Base-by-base conservation (phyloP, 208 protist genomes). In the Trypanosoma platydactyli region DNA sequence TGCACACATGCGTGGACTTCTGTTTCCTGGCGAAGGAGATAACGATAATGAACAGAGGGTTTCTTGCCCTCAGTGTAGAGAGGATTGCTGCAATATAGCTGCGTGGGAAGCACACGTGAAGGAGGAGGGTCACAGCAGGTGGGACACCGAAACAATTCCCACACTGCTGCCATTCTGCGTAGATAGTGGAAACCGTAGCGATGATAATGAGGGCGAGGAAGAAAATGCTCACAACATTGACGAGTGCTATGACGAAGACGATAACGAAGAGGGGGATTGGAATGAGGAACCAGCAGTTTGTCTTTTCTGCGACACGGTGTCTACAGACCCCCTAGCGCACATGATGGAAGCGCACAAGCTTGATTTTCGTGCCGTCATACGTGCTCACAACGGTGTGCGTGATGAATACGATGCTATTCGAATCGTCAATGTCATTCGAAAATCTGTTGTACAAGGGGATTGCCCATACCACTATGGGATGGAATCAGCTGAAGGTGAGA, bases 381-480 rank as follows among this genome's bases (percentile, higher is more conserved):
- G 67, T 29, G 40, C 52, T 18, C 83, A 83, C 24, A 33, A 54
- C 5, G 84, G 84, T 44, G 65, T 92, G 18, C 35, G 60, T 12
- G 83, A 86, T 40, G 84, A 87, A 68, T 92, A 92, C 66, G 89
- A 95, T 54, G 41, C 88, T 13, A 91, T 95, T 45, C 83, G 89
- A 11, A 38, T 89, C 18, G 79, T 91, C n/a, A 95, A 95, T 50
- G 68, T 59, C 27, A 76, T 89, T 30, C 84, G 89, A 2, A 69
- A 79, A 1, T 73, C 76, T 44, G 77, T 91, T 11, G 65, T 76
- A 7, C 35, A 30, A 3, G 46, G 51, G 12, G 12, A 57, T 35
- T 86, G 80, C 55, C 80, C 80, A 2, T 71, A 65, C 45, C 44
- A 49, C 60, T 84, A 73, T 42, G 22, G 16, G 18, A 53, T 65